phyloP scores from a whole-genome alignment of 257 asterid species.

The Fraxinus pennsylvanica region DNA sequence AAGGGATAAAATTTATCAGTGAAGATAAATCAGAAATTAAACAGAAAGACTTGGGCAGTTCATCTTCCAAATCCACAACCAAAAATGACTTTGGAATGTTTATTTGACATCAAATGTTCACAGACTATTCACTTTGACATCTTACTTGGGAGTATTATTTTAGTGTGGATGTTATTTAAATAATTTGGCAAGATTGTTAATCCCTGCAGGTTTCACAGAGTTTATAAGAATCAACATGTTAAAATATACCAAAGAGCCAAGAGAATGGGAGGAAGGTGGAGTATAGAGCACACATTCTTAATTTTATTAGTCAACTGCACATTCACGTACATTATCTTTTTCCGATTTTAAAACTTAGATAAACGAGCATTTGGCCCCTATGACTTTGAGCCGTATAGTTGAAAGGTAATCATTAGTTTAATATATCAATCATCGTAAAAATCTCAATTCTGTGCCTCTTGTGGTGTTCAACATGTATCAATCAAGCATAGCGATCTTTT shows the following conservation, averaged over 20 bases:
- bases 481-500: neutral
- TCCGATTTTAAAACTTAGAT: neutral
- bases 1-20: too few relatives aligned
- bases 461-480: neutral
- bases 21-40: neutral
- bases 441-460: neutral
- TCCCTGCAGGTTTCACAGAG: neutral
- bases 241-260: neutral
- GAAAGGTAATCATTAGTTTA: neutral
- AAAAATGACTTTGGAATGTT: too few relatives aligned
- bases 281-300: neutral
- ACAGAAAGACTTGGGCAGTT: neutral
- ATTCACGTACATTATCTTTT: neutral
- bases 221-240: neutral
- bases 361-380: neutral
- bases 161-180: too few relatives aligned
- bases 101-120: too few relatives aligned
- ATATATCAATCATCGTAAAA: neutral
- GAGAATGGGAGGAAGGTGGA: neutral
- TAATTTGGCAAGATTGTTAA: too few relatives aligned
- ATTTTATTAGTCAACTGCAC: neutral
- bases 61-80: too few relatives aligned
- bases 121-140: too few relatives aligned
- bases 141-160: too few relatives aligned
- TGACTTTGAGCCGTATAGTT: neutral